Percentiles rank a stretch among this genome's conserved stretches.
phyloP scores from a whole-genome alignment of 108 stramenopile genomes.

The Fistulifera pelliculosa region DNA sequence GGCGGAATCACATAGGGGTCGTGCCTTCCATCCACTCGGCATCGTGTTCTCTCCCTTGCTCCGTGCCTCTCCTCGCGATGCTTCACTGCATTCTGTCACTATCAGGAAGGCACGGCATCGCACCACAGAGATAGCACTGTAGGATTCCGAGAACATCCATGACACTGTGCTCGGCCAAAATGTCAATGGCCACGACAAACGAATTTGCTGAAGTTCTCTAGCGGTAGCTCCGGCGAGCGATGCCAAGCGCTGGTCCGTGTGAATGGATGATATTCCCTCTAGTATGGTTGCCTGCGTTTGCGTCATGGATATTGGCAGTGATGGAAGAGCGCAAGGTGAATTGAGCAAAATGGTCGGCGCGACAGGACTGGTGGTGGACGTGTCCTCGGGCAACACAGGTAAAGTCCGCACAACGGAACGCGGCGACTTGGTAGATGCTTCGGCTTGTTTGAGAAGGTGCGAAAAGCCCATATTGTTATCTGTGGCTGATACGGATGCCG shows the following conservation, averaged over 20 bases:
- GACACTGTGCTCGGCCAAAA: slow-evolving; percentile 20
- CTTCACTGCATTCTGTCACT: slow-evolving; percentile 43
- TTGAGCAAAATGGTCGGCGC: background rate
- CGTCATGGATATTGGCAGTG: background rate
- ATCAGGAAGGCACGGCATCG: slow-evolving; percentile 53
- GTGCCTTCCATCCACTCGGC: slow-evolving; percentile 76
- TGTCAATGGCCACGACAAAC: slow-evolving; percentile 22
- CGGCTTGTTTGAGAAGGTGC: background rate
- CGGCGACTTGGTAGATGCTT: background rate
- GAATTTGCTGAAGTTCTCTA: slow-evolving; percentile 7
- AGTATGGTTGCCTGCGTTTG: background rate
- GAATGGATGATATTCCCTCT: background rate
- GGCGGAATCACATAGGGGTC: slow-evolving; percentile 40
- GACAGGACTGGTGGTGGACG: background rate
- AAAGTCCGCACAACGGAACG: background rate
- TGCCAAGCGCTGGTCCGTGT: slow-evolving; percentile 4
- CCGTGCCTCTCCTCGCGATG: slow-evolving; percentile 2
- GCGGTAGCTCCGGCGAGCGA: slow-evolving; percentile 6
- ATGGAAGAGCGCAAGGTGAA: background rate
- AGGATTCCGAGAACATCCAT: slow-evolving; percentile 53
- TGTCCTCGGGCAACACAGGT: background rate
- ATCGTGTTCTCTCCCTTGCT: slow-evolving; percentile 31
- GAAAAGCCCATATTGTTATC: background rate
- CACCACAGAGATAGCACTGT: slow-evolving; percentile 57
- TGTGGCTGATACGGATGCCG: background rate